phyloP scores from a whole-genome alignment of 106 monocot species.

The Dendrobium officinale region DNA sequence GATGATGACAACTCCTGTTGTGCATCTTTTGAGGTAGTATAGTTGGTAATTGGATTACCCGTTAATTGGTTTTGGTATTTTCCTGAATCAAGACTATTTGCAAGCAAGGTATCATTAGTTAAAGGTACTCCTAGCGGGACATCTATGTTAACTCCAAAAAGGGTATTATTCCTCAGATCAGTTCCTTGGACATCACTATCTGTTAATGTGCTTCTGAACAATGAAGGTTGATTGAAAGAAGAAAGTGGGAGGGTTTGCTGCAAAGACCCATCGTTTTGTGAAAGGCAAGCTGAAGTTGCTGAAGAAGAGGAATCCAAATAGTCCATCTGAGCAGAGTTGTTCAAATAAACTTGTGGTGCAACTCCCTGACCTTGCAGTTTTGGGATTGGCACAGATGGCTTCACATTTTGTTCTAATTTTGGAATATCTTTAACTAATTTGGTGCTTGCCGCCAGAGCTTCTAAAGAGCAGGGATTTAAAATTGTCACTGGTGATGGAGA shows the following conservation, averaged over 20 bases:
- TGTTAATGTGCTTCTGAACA: conserved; percentile 41
- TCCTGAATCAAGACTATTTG: conserved; percentile 36
- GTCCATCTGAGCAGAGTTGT: conserved; percentile 52
- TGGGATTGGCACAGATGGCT: conserved; percentile 29
- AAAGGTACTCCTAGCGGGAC: conserved; percentile 44
- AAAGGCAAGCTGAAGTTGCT: conserved; percentile 68
- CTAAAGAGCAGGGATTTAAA: conserved; percentile 30
- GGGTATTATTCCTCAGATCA: conserved; percentile 58
- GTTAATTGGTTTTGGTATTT: conserved; percentile 53
- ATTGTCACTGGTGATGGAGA: conserved; percentile 30
- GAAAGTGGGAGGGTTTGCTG: conserved; percentile 48
- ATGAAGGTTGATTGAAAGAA: conserved; percentile 43
- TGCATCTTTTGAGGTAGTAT: conserved; percentile 51
- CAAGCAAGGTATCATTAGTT: conserved; percentile 38
- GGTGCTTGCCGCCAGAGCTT: conserved; percentile 20
- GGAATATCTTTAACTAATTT: conserved; percentile 31
- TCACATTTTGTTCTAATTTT: conserved; percentile 38
- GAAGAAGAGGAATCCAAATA: conserved; percentile 82
- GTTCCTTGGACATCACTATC: conserved; percentile 33
- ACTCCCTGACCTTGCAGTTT: conserved; percentile 36
- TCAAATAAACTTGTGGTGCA: conserved; percentile 29
- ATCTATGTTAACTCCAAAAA: conserved; percentile 72
- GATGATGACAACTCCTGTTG: conserved; percentile 79
- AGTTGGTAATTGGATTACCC: conserved; percentile 39
- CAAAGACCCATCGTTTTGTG: conserved; percentile 51